Evolutionary conservation across 768 basidiomycete genomes (phyloP).

Genomic region (Pilatotrama ljubarskyi): DNA sequence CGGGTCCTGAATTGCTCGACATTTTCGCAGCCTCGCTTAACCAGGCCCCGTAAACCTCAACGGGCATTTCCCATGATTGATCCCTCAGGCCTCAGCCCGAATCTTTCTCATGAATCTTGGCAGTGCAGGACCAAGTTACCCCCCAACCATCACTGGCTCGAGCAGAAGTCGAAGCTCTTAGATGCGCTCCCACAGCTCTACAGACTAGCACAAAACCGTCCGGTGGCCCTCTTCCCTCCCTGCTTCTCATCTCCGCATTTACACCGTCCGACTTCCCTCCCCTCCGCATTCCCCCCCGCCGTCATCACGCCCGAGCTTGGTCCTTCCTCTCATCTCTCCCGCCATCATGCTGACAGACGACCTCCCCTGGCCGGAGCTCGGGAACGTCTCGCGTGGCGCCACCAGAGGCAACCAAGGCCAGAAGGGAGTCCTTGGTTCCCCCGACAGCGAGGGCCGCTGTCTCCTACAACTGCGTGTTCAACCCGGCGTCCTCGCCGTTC

Average conservation of each 20-base stretch:
- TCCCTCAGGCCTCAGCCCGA: slow-evolving; percentile 13
- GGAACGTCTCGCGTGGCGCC: slow-evolving; percentile 81
- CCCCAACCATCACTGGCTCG: slow-evolving; percentile 17
- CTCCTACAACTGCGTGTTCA: slow-evolving; percentile 80
- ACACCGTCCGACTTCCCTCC: slow-evolving; percentile 19
- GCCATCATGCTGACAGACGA: slow-evolving; percentile 59
- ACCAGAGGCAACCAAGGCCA: slow-evolving; percentile 86
- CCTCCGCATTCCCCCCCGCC: slow-evolving; percentile 19
- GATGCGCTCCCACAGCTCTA: slow-evolving; percentile 23
- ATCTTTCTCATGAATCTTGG: slow-evolving; percentile 16
- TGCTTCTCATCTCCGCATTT: slow-evolving; percentile 22
- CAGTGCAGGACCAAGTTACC: slow-evolving; percentile 20
- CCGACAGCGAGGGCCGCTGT: slow-evolving; percentile 75
- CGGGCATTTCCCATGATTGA: slow-evolving; percentile 20
- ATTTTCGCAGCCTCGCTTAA: slow-evolving; percentile 22
- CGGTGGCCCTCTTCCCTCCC: slow-evolving; percentile 4
- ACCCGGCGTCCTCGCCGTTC: slow-evolving; percentile 77
- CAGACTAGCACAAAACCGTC: slow-evolving; percentile 18
- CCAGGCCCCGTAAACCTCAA: slow-evolving; percentile 12
- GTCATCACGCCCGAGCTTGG: slow-evolving; percentile 7
- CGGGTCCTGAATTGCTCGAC: slow-evolving; percentile 14
- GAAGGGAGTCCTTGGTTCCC: slow-evolving; percentile 71
- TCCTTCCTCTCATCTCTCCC: slow-evolving; percentile 8
- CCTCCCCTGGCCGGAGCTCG: slow-evolving; percentile 84
- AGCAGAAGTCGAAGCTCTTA: slow-evolving; percentile 19